Percentiles rank a stretch among this genome's conserved stretches.
Conservation (phyloP, 139 green algal species). For the Nannochloris sp. region DNA sequence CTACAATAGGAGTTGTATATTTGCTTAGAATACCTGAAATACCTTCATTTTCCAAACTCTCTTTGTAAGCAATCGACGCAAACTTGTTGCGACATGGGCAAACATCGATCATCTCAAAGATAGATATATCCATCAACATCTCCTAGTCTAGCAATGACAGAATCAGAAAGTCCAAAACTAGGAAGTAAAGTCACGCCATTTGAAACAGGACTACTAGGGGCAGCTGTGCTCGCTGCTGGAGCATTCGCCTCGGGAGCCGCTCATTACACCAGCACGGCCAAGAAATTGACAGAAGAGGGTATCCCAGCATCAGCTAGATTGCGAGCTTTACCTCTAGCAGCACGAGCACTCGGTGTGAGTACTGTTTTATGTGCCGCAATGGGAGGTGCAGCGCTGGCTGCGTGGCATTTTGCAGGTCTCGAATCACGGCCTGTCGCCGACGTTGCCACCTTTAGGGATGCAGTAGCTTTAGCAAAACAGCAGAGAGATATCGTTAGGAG, state of each 20-base stretch:
- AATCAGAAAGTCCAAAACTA: not conserved
- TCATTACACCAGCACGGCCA: conserved; percentile 26
- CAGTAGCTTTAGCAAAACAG: conserved; percentile 18
- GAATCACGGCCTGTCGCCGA: conserved; percentile 10
- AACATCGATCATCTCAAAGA: too few relatives aligned
- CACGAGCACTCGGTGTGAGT: conserved; percentile 19
- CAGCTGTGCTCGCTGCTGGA: not conserved
- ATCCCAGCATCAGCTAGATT: conserved; percentile 22
- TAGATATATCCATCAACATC: not conserved
- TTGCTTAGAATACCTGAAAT: too few relatives aligned
- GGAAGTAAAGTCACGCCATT: not conserved
- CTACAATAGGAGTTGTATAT: too few relatives aligned
- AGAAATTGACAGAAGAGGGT: conserved; percentile 34
- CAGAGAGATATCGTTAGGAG: conserved; percentile 21
- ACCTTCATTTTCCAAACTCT: too few relatives aligned
- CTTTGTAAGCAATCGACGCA: too few relatives aligned
- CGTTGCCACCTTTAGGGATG: conserved; percentile 15
- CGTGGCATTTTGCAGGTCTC: conserved; percentile 14
- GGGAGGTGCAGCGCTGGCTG: conserved; percentile 2
- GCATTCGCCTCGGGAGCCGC: not conserved
- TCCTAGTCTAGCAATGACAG: not conserved
- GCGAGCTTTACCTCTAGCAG: conserved; percentile 30
- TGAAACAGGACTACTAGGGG: not conserved
- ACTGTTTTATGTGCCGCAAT: conserved; percentile 11
- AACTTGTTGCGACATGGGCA: too few relatives aligned